These are phyloP conservation scores for Fusarium pseudograminearum DNA, from an alignment of 2,329 filamentous ascomycete genomes.

Conservation along the genomic window DNA sequence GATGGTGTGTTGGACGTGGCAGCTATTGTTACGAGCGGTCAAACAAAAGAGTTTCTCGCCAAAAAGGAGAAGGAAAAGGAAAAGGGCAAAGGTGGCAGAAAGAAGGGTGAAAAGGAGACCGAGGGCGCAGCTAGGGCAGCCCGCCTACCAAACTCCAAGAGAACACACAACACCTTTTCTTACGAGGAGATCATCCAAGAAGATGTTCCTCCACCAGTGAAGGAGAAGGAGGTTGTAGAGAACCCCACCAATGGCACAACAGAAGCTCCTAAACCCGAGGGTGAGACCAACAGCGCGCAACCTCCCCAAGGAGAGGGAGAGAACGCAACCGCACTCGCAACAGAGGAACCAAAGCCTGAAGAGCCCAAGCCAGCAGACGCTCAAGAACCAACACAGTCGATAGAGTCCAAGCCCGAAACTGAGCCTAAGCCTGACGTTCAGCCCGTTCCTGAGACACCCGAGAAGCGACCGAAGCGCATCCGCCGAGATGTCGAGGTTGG, in stretches of 20 bases:
- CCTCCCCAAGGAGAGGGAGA: constrained; percentile 22
- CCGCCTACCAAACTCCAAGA: constrained; percentile 78
- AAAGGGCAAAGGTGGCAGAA: constrained; percentile 67
- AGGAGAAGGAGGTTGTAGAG: constrained; percentile 47
- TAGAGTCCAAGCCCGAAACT: constrained; percentile 39
- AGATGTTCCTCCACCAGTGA: constrained; percentile 56
- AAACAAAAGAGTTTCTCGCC: constrained; percentile 84
- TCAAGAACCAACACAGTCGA: constrained; percentile 38
- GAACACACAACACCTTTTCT: constrained; percentile 75
- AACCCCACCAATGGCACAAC: constrained; percentile 34
- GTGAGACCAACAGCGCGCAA: constrained; percentile 31
- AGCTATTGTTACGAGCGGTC: constrained; percentile 84
- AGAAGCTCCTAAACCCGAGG: constrained; percentile 28
- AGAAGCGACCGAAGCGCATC: constrained; percentile 66
- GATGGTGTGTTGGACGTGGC: constrained; percentile 87
- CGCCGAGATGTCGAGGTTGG: constrained; percentile 81
- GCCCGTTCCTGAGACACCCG: constrained; percentile 50
- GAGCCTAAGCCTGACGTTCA: constrained; percentile 36
- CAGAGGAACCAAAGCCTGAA: constrained; percentile 31
- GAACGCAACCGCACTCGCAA: constrained; percentile 2
- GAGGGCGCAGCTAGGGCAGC: constrained; percentile 67
- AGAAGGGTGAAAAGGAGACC: constrained; percentile 67
- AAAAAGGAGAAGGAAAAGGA: constrained; percentile 84
- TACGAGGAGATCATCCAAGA: constrained; percentile 77
- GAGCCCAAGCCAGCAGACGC: constrained; percentile 46